Base-by-base conservation (phyloP, 148 eudicot genomes). In the Mesembryanthemum crystallinum region DNA sequence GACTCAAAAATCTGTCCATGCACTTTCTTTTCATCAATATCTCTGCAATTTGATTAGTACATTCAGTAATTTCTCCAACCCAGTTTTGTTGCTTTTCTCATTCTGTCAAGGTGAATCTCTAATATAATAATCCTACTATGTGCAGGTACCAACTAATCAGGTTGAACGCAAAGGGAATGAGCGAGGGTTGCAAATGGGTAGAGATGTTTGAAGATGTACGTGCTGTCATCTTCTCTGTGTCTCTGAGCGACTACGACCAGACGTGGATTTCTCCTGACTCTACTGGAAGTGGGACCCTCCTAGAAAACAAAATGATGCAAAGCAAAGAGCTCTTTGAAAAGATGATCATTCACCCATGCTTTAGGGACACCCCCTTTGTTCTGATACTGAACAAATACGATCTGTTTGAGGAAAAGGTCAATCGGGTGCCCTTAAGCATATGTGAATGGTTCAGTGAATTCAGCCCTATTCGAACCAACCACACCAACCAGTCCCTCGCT, bases 191-290 rank as follows among this genome's bases (percentile, higher is more conserved):
- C 90, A 92, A 93, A 83, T 96, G 98, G 97, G 97, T 92, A 29
- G 94, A 92, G 77, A 96, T 92, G 99, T 96, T 92, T 43, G 98
- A 92, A 86, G 99, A 96, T 61, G 99, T 92, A 57, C 92, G 96
- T 21, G 89, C 88, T 27, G 91, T 91, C 33, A 83, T 89, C 49
- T 96, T 89, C 80, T 89, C 93, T 47, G 89, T 92, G 8, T 78
- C 99, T n/a, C 79, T 96, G 20, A 92, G 94, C 25, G 97, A 94
- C 80, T 94, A 90, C 42, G 97, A 94, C 82, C 92, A 92, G 69
- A 83, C 87, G 75, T 88, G 85, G 74, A 52, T 82, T n/a, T 55
- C 90, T 52, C 75, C 90, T 0, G 86, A 86, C 47, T 60, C 66
- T 66, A 59, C 49, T 3, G 86, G 87, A 54, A 83, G 87, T 28